phyloP scores from a whole-genome alignment of 768 basidiomycete species.

The Tulasnella sp. region DNA sequence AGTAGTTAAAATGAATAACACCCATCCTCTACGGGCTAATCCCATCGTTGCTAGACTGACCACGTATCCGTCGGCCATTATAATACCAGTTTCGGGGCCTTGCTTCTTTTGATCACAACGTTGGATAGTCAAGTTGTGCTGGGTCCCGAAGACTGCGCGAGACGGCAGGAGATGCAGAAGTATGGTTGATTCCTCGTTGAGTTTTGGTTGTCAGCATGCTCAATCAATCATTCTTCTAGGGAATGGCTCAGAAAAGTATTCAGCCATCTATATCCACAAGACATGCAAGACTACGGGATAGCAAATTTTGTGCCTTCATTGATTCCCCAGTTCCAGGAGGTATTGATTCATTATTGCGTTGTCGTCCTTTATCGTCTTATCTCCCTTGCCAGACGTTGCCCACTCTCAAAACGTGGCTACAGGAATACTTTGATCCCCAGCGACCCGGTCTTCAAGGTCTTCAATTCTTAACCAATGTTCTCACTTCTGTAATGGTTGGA shows the following conservation, averaged over 20 bases:
- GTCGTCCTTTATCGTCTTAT: neutral
- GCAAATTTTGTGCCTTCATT: neutral
- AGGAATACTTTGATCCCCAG: neutral
- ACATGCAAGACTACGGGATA: neutral
- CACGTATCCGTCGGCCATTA: neutral
- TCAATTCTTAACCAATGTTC: neutral
- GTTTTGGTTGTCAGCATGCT: neutral
- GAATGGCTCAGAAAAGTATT: neutral
- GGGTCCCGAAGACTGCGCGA: no score
- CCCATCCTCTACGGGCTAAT: no score
- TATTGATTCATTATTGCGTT: neutral
- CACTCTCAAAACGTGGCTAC: neutral
- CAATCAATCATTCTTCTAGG: neutral
- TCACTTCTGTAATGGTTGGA: neutral
- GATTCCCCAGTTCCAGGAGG: neutral
- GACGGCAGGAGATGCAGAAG: no score
- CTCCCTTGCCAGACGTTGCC: neutral
- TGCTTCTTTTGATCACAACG: neutral
- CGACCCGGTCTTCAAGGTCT: neutral
- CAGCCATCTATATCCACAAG: neutral
- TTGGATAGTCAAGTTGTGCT: neutral
- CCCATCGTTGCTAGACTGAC: neutral
- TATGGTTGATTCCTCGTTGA: no score
- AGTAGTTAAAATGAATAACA: no score
- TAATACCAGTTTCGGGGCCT: neutral